Evolutionary conservation across 192 early-diverging fungal species (phyloP).

Genomic region (Funneliformis geosporum): DNA sequence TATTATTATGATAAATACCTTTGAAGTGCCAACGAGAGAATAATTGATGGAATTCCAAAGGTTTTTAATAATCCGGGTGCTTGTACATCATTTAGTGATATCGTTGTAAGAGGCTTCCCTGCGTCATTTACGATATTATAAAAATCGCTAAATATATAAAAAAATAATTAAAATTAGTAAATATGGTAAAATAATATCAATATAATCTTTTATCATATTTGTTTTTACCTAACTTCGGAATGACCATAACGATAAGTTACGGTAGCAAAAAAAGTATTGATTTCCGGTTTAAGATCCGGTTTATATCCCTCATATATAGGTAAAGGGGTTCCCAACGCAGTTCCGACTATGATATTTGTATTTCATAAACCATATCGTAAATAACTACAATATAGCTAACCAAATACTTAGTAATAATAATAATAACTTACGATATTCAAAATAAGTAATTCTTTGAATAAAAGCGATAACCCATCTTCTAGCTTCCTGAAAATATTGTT

Average conservation of each 20-base stretch:
- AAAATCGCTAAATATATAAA: neutral
- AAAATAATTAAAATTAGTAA: neutral
- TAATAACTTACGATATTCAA: neutral
- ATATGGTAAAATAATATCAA: too few species aligned
- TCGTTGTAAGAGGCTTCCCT: neutral
- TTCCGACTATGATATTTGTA: neutral
- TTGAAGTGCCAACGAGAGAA: constrained; percentile 20
- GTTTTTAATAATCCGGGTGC: neutral
- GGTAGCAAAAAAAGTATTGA: constrained; percentile 5
- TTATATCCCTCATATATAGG: constrained; percentile 2
- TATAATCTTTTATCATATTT: neutral
- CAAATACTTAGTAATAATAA: neutral
- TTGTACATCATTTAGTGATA: neutral
- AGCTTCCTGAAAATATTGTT: constrained; percentile 28
- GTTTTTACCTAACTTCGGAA: neutral
- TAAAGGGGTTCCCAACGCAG: neutral
- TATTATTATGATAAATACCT: neutral
- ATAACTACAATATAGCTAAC: neutral
- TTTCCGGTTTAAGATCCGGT: neutral
- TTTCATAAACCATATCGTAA: neutral
- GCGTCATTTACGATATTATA: constrained; percentile 14
- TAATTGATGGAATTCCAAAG: constrained; percentile 8
- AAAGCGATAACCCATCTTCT: constrained; percentile 19
- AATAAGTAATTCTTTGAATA: neutral
- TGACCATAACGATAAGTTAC: constrained; percentile 17